Conservation (phyloP, 202 grass and related monocot genomes). For the Elaeis oleifera region DNA sequence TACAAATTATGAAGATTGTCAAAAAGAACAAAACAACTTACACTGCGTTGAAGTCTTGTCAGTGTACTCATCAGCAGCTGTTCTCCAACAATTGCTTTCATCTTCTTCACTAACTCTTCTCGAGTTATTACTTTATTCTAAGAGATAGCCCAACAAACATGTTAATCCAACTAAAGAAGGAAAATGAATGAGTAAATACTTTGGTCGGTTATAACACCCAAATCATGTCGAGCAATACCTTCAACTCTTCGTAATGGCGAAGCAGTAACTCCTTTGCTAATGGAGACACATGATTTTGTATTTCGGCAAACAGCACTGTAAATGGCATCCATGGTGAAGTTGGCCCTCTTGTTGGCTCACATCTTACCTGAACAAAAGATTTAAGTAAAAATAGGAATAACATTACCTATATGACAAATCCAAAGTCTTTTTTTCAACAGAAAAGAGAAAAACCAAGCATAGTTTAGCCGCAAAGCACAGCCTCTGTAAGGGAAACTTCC, state of each 20-base stretch:
- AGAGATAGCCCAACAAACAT: conserved; percentile 9
- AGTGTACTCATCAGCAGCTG: conserved; percentile 44
- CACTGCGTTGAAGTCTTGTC: conserved; percentile 35
- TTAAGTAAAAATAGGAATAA: conserved; percentile 18
- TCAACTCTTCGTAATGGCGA: conserved; percentile 56
- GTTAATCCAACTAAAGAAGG: not conserved
- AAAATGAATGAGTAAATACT: too few species aligned
- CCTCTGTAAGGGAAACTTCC: conserved; percentile 11
- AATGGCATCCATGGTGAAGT: conserved; percentile 75
- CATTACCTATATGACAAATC: conserved; percentile 11
- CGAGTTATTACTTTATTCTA: conserved; percentile 54
- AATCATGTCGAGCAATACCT: conserved; percentile 31
- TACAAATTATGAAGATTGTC: too few species aligned
- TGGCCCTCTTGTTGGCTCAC: conserved; percentile 37
- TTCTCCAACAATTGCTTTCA: conserved; percentile 49
- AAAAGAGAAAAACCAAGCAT: conserved; percentile 10
- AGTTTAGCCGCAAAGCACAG: conserved; percentile 1
- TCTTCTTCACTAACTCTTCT: conserved; percentile 59
- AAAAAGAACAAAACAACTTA: conserved; percentile 25
- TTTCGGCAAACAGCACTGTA: conserved; percentile 45
- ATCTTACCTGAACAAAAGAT: conserved; percentile 25
- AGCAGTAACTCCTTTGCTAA: conserved; percentile 54
- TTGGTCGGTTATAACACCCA: conserved; percentile 6
- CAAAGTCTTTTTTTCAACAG: conserved; percentile 7
- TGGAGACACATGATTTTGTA: conserved; percentile 46